Conservation (phyloP, 169 alveolate species). For the Hammondia hammondi region DNA sequence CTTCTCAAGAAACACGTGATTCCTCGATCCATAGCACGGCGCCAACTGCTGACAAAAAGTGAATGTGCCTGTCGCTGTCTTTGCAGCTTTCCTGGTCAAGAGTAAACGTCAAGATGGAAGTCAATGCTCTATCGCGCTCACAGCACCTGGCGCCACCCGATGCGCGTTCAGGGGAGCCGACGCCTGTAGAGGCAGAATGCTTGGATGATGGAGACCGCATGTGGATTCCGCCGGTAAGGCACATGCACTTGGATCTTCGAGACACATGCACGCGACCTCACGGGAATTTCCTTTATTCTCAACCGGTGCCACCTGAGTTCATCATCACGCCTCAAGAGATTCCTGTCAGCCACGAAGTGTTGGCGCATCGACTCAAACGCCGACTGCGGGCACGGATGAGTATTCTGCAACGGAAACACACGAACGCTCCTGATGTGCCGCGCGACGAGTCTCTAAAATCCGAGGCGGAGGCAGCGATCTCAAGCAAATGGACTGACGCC, state of each 20-base stretch:
- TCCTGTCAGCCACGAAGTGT: slow-evolving; percentile 15
- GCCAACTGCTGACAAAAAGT: neutral
- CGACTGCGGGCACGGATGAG: slow-evolving; percentile 1
- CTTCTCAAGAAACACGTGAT: no score
- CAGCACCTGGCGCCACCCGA: slow-evolving; percentile 9
- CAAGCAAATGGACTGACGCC: neutral
- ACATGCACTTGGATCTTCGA: slow-evolving; percentile 31
- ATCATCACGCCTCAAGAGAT: neutral
- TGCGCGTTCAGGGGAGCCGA: neutral
- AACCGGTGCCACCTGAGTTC: neutral
- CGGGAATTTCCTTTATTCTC: neutral
- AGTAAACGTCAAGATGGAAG: neutral
- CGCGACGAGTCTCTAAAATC: neutral
- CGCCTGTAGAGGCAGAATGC: neutral
- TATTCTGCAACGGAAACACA: neutral
- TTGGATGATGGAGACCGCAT: neutral
- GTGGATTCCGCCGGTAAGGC: slow-evolving; percentile 5
- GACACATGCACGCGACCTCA: slow-evolving; percentile 6
- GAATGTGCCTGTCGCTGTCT: neutral
- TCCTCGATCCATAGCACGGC: no score
- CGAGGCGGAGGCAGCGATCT: neutral
- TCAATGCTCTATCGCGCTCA: neutral
- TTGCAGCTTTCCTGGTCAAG: slow-evolving; percentile 11
- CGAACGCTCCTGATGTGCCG: neutral
- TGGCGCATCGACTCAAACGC: slow-evolving; percentile 5